phyloP scores from a whole-genome alignment of 768 basidiomycete genomes.

The Amyloporia xantha region DNA sequence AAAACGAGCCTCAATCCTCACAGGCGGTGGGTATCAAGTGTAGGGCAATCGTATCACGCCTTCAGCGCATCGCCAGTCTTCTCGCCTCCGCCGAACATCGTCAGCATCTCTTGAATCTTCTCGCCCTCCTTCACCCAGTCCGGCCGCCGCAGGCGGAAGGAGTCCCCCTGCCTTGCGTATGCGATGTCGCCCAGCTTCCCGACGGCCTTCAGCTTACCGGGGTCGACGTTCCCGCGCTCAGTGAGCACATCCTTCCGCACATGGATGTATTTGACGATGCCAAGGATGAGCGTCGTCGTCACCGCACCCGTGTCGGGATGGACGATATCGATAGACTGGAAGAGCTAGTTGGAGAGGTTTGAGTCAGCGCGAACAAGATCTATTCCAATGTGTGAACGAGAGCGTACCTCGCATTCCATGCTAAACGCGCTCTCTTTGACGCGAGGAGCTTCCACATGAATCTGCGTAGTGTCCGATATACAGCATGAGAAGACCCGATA shows the following conservation, averaged over 20 bases:
- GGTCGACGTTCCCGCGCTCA: constrained; percentile 29
- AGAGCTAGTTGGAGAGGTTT: constrained; percentile 18
- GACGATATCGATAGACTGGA: constrained; percentile 27
- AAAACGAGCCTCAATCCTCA: too few relatives aligned
- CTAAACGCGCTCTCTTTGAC: constrained; percentile 39
- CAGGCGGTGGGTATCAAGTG: too few relatives aligned
- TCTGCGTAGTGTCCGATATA: constrained; percentile 18
- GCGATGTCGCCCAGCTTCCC: constrained; percentile 33
- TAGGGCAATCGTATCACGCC: too few relatives aligned
- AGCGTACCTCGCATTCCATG: constrained; percentile 16
- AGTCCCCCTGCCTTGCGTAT: constrained; percentile 23
- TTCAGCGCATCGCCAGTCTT: too few relatives aligned
- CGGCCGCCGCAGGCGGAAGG: constrained; percentile 17
- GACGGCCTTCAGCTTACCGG: constrained; percentile 29
- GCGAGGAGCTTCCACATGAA: constrained; percentile 32
- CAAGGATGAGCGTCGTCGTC: constrained; percentile 30
- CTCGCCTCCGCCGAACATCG: too few relatives aligned
- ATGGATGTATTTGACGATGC: constrained; percentile 33
- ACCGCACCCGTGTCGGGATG: constrained; percentile 22
- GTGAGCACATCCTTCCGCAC: constrained; percentile 35
- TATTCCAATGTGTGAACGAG: constrained; percentile 38
- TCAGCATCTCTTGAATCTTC: too few relatives aligned
- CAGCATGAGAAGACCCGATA: not conserved
- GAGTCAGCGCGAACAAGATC: not conserved
- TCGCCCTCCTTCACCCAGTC: too few relatives aligned